A percentile compares a stretch with the other conserved stretches of the same genome.
Evolutionary conservation across 305 asterid genomes (phyloP).

Genomic region (Petunia hybrid): DNA sequence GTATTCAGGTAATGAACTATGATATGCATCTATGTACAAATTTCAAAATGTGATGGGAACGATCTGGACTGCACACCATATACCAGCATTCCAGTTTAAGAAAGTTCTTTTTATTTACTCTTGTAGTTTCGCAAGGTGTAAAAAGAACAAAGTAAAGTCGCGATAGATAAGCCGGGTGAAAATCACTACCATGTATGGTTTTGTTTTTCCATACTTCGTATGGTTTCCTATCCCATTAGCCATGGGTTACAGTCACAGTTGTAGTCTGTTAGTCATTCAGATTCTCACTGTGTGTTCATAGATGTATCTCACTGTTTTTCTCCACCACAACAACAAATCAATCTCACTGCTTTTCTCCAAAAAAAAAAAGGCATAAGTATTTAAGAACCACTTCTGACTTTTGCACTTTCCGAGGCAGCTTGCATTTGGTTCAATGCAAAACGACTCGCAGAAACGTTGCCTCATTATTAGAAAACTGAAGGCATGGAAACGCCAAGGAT

Average conservation of each 20-base stretch:
- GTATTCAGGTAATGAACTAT: neutral
- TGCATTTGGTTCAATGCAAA: too few relatives aligned
- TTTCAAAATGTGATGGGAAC: conserved; percentile 23
- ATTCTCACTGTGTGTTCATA: neutral
- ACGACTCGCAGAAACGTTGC: too few relatives aligned
- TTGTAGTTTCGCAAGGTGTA: neutral
- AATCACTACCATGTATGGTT: neutral
- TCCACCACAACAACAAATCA: too few relatives aligned
- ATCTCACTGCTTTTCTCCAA: neutral
- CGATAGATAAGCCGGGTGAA: neutral
- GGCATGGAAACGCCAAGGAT: too few relatives aligned
- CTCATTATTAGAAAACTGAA: too few relatives aligned
- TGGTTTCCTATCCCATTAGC: neutral
- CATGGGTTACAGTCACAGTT: neutral
- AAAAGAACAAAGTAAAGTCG: neutral
- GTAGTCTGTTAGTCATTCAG: neutral
- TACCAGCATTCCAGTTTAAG: neutral
- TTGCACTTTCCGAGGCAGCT: too few relatives aligned
- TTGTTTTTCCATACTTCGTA: too few relatives aligned
- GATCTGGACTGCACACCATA: neutral
- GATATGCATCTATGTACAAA: neutral
- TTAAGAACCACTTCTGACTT: too few relatives aligned
- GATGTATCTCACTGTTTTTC: conserved; percentile 3
- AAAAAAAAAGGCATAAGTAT: too few relatives aligned
- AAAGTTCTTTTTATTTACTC: neutral